Conservation (phyloP, 148 eudicot species). For the Spergularia marina region DNA sequence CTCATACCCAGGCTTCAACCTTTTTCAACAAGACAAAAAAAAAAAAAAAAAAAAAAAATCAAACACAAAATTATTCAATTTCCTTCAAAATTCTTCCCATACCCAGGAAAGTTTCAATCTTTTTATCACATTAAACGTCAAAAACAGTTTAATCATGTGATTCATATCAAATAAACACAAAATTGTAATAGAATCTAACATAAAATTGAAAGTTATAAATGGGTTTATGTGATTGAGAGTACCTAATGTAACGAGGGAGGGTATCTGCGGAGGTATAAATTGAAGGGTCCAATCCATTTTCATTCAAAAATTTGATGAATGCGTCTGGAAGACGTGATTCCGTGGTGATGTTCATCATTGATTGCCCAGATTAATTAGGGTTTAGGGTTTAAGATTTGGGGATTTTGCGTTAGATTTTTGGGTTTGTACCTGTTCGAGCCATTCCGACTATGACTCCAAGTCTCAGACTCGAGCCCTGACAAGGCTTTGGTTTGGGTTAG, state of each 20-base stretch:
- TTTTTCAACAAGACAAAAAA: too few species aligned
- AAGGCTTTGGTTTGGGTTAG: too few species aligned
- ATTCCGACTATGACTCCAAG: too few species aligned
- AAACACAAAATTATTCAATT: neutral
- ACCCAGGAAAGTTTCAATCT: too few species aligned
- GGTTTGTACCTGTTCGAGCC: neutral
- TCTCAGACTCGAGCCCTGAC: too few species aligned
- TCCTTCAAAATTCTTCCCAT: too few species aligned
- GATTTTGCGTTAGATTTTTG: neutral
- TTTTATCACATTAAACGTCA: too few species aligned
- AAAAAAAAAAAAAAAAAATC: neutral
- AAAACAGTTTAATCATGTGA: neutral
- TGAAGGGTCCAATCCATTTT: conserved; percentile 68
- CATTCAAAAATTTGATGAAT: conserved; percentile 63
- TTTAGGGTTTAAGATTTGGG: conserved; percentile 8
- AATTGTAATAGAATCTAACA: neutral
- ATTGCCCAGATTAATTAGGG: neutral
- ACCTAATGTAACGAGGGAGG: conserved; percentile 87
- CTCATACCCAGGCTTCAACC: too few species aligned
- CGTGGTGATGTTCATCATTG: conserved; percentile 5
- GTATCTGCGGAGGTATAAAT: conserved; percentile 49
- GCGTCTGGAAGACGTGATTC: conserved; percentile 62
- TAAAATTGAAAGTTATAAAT: neutral
- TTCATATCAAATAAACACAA: neutral
- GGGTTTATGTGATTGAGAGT: neutral